phyloP scores from a whole-genome alignment of 73 alveolate species.

The Durusdinium trenchii region DNA sequence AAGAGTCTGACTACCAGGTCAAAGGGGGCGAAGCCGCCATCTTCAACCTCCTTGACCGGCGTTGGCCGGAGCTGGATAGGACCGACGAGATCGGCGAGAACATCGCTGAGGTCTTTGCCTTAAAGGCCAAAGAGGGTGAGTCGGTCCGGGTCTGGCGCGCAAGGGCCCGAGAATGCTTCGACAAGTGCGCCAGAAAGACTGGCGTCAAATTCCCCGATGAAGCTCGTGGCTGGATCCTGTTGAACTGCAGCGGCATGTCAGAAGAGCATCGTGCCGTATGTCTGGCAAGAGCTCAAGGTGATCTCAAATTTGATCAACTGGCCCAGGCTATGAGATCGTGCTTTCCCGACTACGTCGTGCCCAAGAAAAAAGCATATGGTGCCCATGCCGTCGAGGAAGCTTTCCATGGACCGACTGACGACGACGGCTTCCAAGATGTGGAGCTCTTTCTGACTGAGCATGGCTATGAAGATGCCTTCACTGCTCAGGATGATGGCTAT shows the following conservation, averaged over 20 bases:
- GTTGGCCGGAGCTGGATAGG: too few species aligned
- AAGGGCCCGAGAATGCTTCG: too few species aligned
- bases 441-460: conserved; percentile 46
- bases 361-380: background rate
- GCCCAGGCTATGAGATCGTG: conserved; percentile 16
- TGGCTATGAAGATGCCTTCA: background rate
- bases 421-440: background rate
- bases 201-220: background rate
- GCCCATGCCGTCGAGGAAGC: background rate
- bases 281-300: conserved; percentile 14
- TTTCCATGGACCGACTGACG: background rate
- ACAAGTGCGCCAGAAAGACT: too few species aligned
- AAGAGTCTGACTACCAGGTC: too few species aligned
- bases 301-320: background rate
- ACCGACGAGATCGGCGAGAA: too few species aligned
- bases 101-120: too few species aligned
- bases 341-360: conserved; percentile 15
- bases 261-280: conserved; percentile 23
- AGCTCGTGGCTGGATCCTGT: conserved; percentile 17
- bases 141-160: too few species aligned
- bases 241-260: conserved; percentile 1
- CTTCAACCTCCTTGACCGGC: too few species aligned
- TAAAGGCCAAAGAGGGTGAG: too few species aligned
- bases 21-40: too few species aligned
- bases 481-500: background rate